Conservation (phyloP, 768 basidiomycete species). For the Panus rudis region DNA sequence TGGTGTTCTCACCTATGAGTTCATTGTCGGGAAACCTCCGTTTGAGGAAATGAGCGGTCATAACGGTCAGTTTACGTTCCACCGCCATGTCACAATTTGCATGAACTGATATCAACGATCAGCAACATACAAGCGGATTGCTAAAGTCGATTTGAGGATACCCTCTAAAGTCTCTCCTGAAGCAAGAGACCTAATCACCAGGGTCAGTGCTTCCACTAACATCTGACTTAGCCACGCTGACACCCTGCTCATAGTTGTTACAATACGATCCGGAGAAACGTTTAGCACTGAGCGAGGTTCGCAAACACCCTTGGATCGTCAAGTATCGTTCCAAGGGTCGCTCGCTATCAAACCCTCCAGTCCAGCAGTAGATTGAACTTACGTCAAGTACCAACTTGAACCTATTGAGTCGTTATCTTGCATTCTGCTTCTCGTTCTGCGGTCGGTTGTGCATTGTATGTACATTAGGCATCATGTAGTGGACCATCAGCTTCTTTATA, state of each 20-base stretch:
- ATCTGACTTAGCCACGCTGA: background rate
- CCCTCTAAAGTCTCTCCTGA: conserved; percentile 35
- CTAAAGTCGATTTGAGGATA: conserved; percentile 68
- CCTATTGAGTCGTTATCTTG: too few relatives aligned
- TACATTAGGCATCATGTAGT: too few relatives aligned
- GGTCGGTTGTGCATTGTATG: too few relatives aligned
- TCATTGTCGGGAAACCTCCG: conserved; percentile 74
- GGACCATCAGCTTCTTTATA: too few relatives aligned
- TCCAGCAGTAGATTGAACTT: too few relatives aligned
- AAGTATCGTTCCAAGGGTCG: conserved; percentile 57
- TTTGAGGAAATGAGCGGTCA: conserved; percentile 84
- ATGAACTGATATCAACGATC: conserved; percentile 1
- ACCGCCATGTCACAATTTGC: background rate
- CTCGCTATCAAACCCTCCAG: too few relatives aligned
- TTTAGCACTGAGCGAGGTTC: conserved; percentile 65
- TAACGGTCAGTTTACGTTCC: conserved; percentile 44
- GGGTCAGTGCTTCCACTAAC: conserved; percentile 20
- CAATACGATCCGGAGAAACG: conserved; percentile 76
- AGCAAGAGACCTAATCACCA: conserved; percentile 40
- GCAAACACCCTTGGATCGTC: conserved; percentile 82
- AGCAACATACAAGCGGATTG: conserved; percentile 91
- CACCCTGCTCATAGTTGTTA: conserved; percentile 54
- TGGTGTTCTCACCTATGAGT: conserved; percentile 95
- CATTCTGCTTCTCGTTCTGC: too few relatives aligned
- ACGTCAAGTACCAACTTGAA: too few relatives aligned